Percentiles rank a stretch among this genome's conserved stretches.
These are phyloP conservation scores for Suillus lakei DNA, from an alignment of 768 basidiomycete species.

Conservation along the genomic window DNA sequence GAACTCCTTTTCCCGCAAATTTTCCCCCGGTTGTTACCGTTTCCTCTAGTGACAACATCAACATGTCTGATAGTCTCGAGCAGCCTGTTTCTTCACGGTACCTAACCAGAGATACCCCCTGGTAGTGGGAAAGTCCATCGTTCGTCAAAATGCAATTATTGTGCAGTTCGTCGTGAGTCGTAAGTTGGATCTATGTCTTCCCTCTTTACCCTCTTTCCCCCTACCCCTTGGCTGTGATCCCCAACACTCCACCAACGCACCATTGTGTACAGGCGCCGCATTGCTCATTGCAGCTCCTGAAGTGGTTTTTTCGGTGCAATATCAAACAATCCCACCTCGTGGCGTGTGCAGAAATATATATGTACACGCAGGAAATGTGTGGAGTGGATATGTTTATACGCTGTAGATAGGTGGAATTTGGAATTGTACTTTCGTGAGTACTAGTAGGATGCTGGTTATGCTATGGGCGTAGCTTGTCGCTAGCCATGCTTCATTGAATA, in stretches of 20 bases:
- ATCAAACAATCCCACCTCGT: not conserved
- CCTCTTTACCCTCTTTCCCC: not conserved
- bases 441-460: not conserved
- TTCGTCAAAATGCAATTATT: not conserved
- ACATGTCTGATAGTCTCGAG: not conserved
- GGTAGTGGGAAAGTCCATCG: not conserved
- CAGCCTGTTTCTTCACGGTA: not conserved
- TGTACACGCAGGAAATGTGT: not conserved
- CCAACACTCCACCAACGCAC: constrained; percentile 20
- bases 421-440: not conserved
- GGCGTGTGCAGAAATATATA: not conserved
- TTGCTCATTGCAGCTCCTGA: constrained; percentile 35
- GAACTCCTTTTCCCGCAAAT: not conserved
- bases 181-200: not conserved
- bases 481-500: not conserved
- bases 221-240: not conserved
- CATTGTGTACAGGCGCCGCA: constrained; percentile 39
- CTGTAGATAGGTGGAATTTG: not conserved
- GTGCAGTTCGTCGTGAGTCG: too few species aligned
- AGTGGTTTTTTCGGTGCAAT: constrained; percentile 27
- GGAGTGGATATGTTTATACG: not conserved
- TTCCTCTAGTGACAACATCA: not conserved
- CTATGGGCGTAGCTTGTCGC: not conserved
- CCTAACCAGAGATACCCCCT: not conserved
- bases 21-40: not conserved